A percentile compares a stretch with the other conserved stretches of the same genome.
phyloP scores from a whole-genome alignment of 2,329 filamentous ascomycete species.

The Orbilia oligospora region DNA sequence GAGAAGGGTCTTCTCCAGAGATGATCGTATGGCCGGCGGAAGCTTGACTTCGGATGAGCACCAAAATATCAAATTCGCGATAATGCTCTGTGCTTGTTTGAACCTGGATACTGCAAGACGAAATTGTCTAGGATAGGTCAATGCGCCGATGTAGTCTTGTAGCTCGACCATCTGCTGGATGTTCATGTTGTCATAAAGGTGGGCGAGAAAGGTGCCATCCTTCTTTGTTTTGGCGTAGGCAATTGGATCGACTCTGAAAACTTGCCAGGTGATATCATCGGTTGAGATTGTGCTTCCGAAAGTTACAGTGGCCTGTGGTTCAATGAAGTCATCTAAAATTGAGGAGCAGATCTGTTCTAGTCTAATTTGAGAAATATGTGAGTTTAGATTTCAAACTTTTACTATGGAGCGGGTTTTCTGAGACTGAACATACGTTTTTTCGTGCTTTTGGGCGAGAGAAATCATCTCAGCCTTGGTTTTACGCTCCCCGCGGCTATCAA shows the following conservation, averaged over 20 bases:
- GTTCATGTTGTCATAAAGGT: not conserved
- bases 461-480: not conserved
- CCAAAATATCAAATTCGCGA: slow-evolving; percentile 24
- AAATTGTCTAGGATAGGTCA: slow-evolving; percentile 25
- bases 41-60: not conserved
- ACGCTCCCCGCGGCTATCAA: not conserved
- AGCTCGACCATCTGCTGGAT: not conserved
- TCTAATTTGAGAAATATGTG: not conserved
- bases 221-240: not conserved
- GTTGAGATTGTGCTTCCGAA: not conserved
- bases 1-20: not conserved
- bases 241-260: slow-evolving; percentile 16
- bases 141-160: slow-evolving; percentile 19
- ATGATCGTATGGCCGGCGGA: not conserved
- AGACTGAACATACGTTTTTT: not conserved
- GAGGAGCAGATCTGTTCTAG: not conserved
- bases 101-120: slow-evolving; percentile 17
- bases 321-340: not conserved
- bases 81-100: slow-evolving; percentile 11
- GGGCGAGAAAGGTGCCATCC: not conserved
- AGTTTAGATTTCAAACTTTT: not conserved
- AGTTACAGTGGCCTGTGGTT: not conserved
- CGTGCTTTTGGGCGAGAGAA: not conserved
- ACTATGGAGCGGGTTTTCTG: not conserved
- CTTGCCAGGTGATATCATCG: not conserved